Percentiles rank a stretch among this genome's conserved stretches.
These are phyloP conservation scores for Wickerhamomyces rabaulensis DNA, from an alignment of 805 yeast species.

Conservation along the genomic window DNA sequence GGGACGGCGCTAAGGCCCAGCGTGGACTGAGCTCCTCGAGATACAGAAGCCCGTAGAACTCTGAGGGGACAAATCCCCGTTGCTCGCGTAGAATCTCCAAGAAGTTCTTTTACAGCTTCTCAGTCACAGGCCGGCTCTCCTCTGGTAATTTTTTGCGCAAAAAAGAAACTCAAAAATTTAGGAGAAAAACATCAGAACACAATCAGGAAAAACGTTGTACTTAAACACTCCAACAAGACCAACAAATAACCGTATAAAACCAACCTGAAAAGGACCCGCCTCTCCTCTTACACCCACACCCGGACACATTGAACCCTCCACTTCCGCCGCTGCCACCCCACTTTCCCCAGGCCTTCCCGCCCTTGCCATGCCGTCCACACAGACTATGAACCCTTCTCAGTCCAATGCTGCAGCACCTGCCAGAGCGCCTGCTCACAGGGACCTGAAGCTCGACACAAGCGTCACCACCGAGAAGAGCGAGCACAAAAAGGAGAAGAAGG, in stretches of 20 bases:
- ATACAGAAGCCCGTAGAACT: too few relatives aligned
- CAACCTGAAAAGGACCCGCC: neutral
- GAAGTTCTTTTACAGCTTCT: too few relatives aligned
- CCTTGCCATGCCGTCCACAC: neutral
- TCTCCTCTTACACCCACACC: neutral
- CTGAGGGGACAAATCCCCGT: too few relatives aligned
- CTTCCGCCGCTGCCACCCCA: neutral
- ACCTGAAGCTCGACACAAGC: neutral
- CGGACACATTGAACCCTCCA: neutral
- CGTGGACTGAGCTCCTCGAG: too few relatives aligned
- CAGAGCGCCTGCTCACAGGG: neutral
- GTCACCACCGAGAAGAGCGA: neutral
- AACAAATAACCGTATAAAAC: too few relatives aligned
- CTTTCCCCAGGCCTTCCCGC: neutral
- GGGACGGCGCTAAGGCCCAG: too few relatives aligned
- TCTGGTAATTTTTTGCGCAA: neutral
- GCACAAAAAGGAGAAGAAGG: neutral
- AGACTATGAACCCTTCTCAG: neutral
- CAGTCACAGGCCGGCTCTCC: neutral
- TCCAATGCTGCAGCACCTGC: neutral
- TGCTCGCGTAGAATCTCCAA: too few relatives aligned
- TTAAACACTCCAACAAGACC: too few relatives aligned
- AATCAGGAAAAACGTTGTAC: too few relatives aligned
- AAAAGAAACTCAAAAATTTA: neutral
- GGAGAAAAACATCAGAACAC: neutral